Evolutionary conservation across 331 rosid genomes (phyloP).

Genomic region (Rhamnella rubrinervis): DNA sequence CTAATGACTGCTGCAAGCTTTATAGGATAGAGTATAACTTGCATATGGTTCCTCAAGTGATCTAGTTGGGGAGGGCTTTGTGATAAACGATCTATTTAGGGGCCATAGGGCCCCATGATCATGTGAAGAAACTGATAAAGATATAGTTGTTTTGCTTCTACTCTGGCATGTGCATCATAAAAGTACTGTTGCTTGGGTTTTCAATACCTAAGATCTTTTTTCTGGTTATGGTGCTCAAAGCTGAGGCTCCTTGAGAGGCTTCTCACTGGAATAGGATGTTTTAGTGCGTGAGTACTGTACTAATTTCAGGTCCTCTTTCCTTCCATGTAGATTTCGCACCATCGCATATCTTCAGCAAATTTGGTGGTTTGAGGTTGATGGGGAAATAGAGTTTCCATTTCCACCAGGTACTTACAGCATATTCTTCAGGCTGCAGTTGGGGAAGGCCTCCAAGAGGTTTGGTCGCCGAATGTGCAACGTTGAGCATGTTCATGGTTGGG

Average conservation of each 20-base stretch:
- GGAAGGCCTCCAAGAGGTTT: conserved; percentile 62
- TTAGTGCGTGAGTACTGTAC: neutral
- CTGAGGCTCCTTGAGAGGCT: no score
- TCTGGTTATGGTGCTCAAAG: neutral
- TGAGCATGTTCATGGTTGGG: conserved; percentile 94
- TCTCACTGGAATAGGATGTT: conserved; percentile 7
- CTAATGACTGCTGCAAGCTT: no score
- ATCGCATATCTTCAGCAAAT: conserved; percentile 92
- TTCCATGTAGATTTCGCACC: conserved; percentile 46
- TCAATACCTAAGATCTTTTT: neutral
- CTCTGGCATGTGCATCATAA: neutral
- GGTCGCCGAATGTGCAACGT: conserved; percentile 72
- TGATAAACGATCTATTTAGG: no score
- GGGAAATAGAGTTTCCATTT: conserved; percentile 86
- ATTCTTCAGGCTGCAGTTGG: conserved; percentile 73
- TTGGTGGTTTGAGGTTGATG: conserved; percentile 99
- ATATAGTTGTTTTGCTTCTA: neutral
- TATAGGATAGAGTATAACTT: no score
- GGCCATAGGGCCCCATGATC: neutral
- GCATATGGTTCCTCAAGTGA: no score
- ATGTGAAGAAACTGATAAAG: neutral
- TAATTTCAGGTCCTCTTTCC: conserved; percentile 20
- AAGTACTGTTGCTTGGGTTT: neutral
- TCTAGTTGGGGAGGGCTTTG: neutral
- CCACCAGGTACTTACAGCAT: conserved; percentile 88